phyloP scores from a whole-genome alignment of 495 filamentous ascomycete genomes.

The Penicillium arizonense region DNA sequence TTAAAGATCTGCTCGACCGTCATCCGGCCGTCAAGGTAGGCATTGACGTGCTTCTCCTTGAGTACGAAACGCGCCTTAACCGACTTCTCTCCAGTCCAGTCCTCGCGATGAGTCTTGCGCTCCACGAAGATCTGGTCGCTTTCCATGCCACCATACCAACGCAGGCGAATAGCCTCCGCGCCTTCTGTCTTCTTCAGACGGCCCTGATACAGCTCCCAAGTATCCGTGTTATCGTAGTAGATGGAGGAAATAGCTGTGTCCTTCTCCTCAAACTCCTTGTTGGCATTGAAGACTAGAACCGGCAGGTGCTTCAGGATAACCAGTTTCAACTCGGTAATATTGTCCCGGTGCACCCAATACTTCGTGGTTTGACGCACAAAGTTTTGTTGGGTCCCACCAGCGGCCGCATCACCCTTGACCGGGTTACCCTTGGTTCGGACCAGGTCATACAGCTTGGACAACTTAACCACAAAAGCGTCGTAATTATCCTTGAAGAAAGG shows the following conservation, averaged over 20 bases:
- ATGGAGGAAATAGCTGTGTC: slow-evolving; percentile 97
- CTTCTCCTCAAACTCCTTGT: slow-evolving; percentile 88
- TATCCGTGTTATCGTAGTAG: slow-evolving; percentile 93
- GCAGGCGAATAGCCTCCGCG: slow-evolving; percentile 91
- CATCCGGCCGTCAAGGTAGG: slow-evolving; percentile 76
- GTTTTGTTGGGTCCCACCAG: slow-evolving; percentile 89
- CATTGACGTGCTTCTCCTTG: slow-evolving; percentile 97
- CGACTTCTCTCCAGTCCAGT: slow-evolving; percentile 98
- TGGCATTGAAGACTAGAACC: slow-evolving; percentile 94
- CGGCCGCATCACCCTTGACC: slow-evolving; percentile 84
- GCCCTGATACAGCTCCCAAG: slow-evolving; percentile 90
- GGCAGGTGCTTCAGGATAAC: slow-evolving; percentile 97
- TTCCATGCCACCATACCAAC: slow-evolving; percentile 98
- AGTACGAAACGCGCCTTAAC: slow-evolving; percentile 93
- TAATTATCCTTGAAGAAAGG: slow-evolving; percentile 99
- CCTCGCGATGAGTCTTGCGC: slow-evolving; percentile 96
- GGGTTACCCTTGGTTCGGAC: slow-evolving; percentile 92
- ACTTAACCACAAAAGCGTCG: slow-evolving; percentile 91
- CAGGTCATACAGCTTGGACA: slow-evolving; percentile 93
- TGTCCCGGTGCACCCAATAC: slow-evolving; percentile 99
- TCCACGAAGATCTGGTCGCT: slow-evolving; percentile 95
- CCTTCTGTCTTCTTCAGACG: slow-evolving; percentile 97
- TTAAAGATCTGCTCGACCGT: slow-evolving; percentile 84
- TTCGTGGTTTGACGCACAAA: slow-evolving; percentile 98
- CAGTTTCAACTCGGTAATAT: slow-evolving; percentile 96